phyloP scores from a whole-genome alignment of 305 asterid genomes.

The Salvia sclarea region DNA sequence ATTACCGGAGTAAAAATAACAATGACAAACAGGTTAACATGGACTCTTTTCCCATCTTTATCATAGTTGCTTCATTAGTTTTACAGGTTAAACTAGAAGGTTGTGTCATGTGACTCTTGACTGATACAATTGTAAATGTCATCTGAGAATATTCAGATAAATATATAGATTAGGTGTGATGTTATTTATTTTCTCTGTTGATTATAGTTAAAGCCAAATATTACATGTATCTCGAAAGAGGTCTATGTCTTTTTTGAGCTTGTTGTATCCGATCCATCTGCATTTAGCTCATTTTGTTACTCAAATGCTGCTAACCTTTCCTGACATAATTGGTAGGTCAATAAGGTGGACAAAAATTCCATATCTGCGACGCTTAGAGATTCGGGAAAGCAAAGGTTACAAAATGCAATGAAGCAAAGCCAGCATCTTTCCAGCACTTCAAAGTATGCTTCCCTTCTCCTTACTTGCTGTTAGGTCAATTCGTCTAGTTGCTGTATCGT shows the following conservation, averaged over 20 bases:
- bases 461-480: background rate
- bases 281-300: slow-evolving; percentile 14
- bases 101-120: background rate
- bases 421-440: slow-evolving; percentile 49
- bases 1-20: slow-evolving; percentile 50
- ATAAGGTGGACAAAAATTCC: slow-evolving; percentile 60
- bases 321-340: slow-evolving; percentile 47
- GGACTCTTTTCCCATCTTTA: slow-evolving; percentile 1
- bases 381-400: slow-evolving; percentile 70
- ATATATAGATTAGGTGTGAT: slow-evolving; percentile 2
- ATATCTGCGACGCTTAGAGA: slow-evolving; percentile 71
- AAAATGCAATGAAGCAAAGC: slow-evolving; percentile 66
- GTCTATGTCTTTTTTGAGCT: background rate
- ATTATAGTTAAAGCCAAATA: background rate
- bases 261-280: background rate
- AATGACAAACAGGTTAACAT: slow-evolving; percentile 57
- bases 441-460: slow-evolving; percentile 45
- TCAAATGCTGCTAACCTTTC: no score
- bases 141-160: background rate
- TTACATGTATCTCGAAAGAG: background rate
- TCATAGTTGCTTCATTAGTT: slow-evolving; percentile 8
- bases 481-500: background rate
- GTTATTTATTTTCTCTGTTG: background rate
- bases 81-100: background rate
- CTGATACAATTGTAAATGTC: slow-evolving; percentile 2